phyloP scores from a whole-genome alignment of 1,284 basidiomycete species.

The Irpex sp. region DNA sequence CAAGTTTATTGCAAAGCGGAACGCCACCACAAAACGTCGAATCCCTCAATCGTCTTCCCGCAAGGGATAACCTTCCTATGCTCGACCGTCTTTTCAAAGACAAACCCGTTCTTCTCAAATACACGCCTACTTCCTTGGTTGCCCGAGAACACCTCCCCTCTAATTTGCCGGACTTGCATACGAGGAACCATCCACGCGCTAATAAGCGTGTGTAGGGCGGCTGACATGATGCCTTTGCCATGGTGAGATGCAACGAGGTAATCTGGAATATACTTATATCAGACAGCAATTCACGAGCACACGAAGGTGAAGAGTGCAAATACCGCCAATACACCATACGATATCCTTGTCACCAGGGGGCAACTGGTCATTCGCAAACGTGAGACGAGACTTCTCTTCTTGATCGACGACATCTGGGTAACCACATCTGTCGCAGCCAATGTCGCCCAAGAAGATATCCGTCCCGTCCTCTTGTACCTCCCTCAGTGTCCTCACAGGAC shows the following conservation, averaged over 20 bases:
- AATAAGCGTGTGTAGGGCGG: constrained; percentile 45
- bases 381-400: constrained; percentile 27
- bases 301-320: constrained; percentile 10
- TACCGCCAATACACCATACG: constrained; percentile 50
- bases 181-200: constrained; percentile 51
- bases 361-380: constrained; percentile 30
- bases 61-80: constrained; percentile 28
- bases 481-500: constrained; percentile 40
- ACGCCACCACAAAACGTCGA: constrained; percentile 24
- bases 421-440: constrained; percentile 30
- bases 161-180: constrained; percentile 47
- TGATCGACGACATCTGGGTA: constrained; percentile 29
- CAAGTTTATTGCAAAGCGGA: constrained; percentile 1
- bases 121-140: constrained; percentile 55
- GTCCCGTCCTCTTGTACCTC: constrained; percentile 44
- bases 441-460: constrained; percentile 42
- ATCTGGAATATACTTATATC: constrained; percentile 29
- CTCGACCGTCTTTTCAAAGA: constrained; percentile 32
- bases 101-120: constrained; percentile 62
- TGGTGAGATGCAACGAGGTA: constrained; percentile 53
- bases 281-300: neutral
- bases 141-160: constrained; percentile 38
- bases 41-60: constrained; percentile 16
- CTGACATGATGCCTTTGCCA: constrained; percentile 62
- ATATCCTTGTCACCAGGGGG: constrained; percentile 42